phyloP scores from a whole-genome alignment of 768 basidiomycete genomes.

The Russula abietina region DNA sequence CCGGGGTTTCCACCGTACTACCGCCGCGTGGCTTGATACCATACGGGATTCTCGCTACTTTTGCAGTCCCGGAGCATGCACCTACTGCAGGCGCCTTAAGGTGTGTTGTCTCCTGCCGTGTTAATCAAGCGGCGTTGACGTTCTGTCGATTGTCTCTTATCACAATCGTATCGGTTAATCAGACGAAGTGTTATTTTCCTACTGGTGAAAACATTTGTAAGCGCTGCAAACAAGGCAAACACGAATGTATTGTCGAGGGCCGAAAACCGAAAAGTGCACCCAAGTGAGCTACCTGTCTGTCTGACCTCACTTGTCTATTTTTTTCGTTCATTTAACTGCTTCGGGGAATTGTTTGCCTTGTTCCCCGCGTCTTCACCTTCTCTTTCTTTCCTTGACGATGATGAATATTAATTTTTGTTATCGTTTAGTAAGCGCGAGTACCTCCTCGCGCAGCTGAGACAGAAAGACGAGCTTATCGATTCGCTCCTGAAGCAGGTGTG shows the following conservation, averaged over 20 bases:
- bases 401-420: slow-evolving; percentile 28
- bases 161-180: neutral
- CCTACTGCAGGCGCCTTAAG: slow-evolving; percentile 84
- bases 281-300: slow-evolving; percentile 53
- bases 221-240: slow-evolving; percentile 65
- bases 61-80: slow-evolving; percentile 72
- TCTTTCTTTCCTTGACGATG: slow-evolving; percentile 9
- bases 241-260: slow-evolving; percentile 79
- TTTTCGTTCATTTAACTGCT: too few species aligned
- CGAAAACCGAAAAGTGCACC: slow-evolving; percentile 71
- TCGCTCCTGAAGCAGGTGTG: slow-evolving; percentile 75
- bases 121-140: slow-evolving; percentile 3
- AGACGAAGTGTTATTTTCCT: slow-evolving; percentile 89
- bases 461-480: slow-evolving; percentile 84
- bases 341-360: slow-evolving; percentile 28
- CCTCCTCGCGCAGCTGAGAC: slow-evolving; percentile 75
- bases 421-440: slow-evolving; percentile 75
- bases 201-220: slow-evolving; percentile 67
- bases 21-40: slow-evolving; percentile 36
- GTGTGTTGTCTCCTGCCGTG: slow-evolving; percentile 37
- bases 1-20: slow-evolving; percentile 11
- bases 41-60: neutral
- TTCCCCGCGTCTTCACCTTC: slow-evolving; percentile 18
- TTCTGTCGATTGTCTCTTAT: slow-evolving; percentile 2
- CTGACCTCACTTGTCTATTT: too few species aligned